Evolutionary conservation across 441 rosid species (phyloP).

Genomic region (Populus trichocarpa): DNA sequence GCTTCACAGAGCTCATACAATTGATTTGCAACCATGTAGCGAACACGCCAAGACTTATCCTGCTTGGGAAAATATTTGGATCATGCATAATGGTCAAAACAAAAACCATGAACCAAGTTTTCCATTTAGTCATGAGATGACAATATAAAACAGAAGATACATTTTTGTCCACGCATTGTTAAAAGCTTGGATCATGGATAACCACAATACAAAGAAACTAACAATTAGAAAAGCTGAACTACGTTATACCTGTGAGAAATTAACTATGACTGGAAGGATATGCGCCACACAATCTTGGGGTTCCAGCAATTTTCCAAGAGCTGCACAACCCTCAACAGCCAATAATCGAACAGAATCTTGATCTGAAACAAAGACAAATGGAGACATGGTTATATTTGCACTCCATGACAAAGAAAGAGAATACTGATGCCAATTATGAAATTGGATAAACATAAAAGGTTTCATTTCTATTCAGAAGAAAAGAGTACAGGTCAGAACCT

Average conservation of each 20-base stretch:
- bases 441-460: neutral
- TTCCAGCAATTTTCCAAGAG: constrained; percentile 89
- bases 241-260: constrained; percentile 74
- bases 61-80: constrained; percentile 25
- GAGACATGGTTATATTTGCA: neutral
- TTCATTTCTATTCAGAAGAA: neutral
- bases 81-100: constrained; percentile 1
- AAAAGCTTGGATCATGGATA: neutral
- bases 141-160: neutral
- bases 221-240: neutral
- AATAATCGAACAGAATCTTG: constrained; percentile 95
- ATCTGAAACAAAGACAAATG: constrained; percentile 43
- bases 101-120: neutral
- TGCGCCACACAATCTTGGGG: constrained; percentile 81
- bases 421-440: neutral
- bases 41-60: constrained; percentile 99
- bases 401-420: neutral
- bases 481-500: neutral
- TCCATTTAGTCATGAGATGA: neutral
- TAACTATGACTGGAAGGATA: constrained; percentile 84
- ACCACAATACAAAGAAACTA: neutral
- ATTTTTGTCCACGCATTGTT: neutral
- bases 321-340: constrained; percentile 96
- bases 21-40: constrained; percentile 98
- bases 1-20: constrained; percentile 89